Evolutionary conservation across 805 yeast species (phyloP).

Genomic region (Yamadazyma scolyti): DNA sequence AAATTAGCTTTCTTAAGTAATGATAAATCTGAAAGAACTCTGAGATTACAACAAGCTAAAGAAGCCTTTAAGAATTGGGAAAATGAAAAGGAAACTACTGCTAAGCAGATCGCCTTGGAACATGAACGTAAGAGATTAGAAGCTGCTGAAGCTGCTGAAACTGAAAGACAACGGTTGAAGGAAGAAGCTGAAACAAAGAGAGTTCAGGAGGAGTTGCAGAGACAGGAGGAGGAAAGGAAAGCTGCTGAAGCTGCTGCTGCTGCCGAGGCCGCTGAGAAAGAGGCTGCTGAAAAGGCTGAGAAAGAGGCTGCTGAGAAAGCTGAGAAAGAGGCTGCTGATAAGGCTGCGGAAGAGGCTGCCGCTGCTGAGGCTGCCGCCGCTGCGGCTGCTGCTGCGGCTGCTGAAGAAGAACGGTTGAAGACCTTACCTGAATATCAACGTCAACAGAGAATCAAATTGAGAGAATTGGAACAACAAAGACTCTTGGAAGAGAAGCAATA

Average conservation of each 20-base stretch:
- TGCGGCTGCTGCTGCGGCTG: conserved; percentile 13
- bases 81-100: conserved; percentile 41
- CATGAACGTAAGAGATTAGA: conserved; percentile 35
- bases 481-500: conserved; percentile 23
- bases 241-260: conserved; percentile 4
- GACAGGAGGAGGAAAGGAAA: conserved; percentile 9
- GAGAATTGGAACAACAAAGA: conserved; percentile 24
- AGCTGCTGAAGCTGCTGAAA: conserved; percentile 40
- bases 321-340: conserved; percentile 12
- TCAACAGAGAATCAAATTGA: conserved; percentile 18
- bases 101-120: conserved; percentile 31
- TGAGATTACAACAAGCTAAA: conserved; percentile 40
- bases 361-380: conserved; percentile 9
- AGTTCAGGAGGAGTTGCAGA: conserved; percentile 24
- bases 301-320: conserved; percentile 14
- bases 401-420: conserved; percentile 13
- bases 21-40: conserved; percentile 34
- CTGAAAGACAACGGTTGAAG: conserved; percentile 27
- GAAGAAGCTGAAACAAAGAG: conserved; percentile 30
- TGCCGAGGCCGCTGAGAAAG: conserved; percentile 9
- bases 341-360: conserved; percentile 14
- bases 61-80: conserved; percentile 41
- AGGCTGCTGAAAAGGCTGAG: conserved; percentile 13
- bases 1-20: conserved; percentile 35
- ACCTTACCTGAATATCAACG: conserved; percentile 24